These are phyloP conservation scores for Chimonanthus salicifolius DNA, from an alignment of 164 flowering plant species.

Conservation along the genomic window DNA sequence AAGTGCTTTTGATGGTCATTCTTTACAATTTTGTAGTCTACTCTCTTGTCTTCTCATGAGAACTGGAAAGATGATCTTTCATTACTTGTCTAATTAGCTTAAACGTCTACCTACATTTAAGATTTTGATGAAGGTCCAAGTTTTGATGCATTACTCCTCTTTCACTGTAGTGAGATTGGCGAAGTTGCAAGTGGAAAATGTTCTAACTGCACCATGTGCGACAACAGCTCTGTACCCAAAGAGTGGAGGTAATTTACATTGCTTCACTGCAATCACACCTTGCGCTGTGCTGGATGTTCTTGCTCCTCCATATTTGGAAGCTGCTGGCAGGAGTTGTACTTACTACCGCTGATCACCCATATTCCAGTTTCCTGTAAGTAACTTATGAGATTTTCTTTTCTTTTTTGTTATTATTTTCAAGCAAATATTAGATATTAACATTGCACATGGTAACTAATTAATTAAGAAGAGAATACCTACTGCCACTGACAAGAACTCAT, in stretches of 20 bases:
- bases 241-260: slow-evolving; percentile 82
- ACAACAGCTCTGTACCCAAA: slow-evolving; percentile 72
- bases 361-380: slow-evolving; percentile 60
- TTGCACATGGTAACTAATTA: too few relatives aligned
- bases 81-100: not conserved
- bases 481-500: too few relatives aligned
- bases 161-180: slow-evolving; percentile 71
- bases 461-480: too few relatives aligned
- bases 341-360: slow-evolving; percentile 84
- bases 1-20: too few relatives aligned
- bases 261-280: slow-evolving; percentile 85
- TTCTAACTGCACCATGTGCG: slow-evolving; percentile 57
- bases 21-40: not conserved
- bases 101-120: not conserved
- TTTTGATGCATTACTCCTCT: not conserved
- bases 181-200: slow-evolving; percentile 63
- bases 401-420: too few relatives aligned
- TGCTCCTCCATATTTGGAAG: slow-evolving; percentile 79
- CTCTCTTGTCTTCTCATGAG: not conserved
- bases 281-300: slow-evolving; percentile 94
- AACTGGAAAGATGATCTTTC: too few relatives aligned
- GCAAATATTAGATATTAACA: too few relatives aligned
- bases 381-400: not conserved
- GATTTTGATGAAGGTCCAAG: not conserved
- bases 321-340: slow-evolving; percentile 76